A percentile compares a stretch with the other conserved stretches of the same genome.
Evolutionary conservation across 2,329 filamentous ascomycete genomes (phyloP).

Genomic region (Diaporthe sp.): DNA sequence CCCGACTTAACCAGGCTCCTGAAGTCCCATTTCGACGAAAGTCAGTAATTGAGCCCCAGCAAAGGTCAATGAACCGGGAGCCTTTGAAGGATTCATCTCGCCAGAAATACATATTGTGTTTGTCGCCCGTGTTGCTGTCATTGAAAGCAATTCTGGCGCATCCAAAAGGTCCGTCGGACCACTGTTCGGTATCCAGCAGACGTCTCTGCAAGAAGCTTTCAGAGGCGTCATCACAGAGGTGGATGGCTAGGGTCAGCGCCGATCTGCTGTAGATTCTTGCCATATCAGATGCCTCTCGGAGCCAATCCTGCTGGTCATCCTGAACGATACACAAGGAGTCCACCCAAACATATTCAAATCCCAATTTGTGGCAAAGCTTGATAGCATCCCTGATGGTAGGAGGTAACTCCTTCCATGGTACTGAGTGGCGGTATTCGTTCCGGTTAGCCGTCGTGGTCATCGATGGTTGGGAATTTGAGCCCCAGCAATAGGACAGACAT

Average conservation of each 20-base stretch:
- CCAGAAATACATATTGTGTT: background rate
- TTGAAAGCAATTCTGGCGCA: background rate
- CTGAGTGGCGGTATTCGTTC: background rate
- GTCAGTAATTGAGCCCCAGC: background rate
- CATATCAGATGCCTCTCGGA: slow-evolving; percentile 26
- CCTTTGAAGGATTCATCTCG: background rate
- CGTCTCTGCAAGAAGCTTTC: background rate
- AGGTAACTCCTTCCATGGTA: background rate
- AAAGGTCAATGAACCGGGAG: background rate
- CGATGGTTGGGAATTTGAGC: background rate
- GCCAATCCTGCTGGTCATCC: slow-evolving; percentile 26
- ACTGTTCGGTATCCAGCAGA: background rate
- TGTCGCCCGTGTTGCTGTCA: background rate
- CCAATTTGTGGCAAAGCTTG: background rate
- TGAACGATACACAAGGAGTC: slow-evolving; percentile 28
- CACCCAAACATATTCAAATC: slow-evolving; percentile 22
- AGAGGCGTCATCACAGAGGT: background rate
- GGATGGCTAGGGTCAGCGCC: slow-evolving; percentile 9
- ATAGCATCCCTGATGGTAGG: slow-evolving; percentile 9
- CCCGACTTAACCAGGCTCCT: background rate
- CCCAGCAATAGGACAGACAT: slow-evolving; percentile 26
- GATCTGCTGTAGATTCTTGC: slow-evolving; percentile 5
- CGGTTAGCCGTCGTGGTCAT: slow-evolving; percentile 5
- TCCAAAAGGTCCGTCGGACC: background rate
- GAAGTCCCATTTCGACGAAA: background rate